Base-by-base conservation (phyloP, 2,329 filamentous ascomycete genomes). In the Stachybotrys elegans region DNA sequence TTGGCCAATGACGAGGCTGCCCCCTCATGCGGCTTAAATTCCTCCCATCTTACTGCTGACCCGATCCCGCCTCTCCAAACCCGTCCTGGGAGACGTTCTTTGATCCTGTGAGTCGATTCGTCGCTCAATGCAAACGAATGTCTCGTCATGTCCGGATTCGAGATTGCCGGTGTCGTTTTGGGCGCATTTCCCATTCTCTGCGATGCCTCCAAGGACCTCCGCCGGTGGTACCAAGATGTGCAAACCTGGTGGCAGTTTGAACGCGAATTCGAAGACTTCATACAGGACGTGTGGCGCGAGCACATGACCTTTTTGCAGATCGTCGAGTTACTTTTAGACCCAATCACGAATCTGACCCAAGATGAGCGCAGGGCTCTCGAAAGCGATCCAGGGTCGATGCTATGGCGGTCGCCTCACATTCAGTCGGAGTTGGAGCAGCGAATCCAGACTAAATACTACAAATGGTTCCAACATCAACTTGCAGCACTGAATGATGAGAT, bases 161-260 rank as follows among this genome's bases (percentile, higher is more conserved):
- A 46, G 35, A 27, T 46, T 39, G 44, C 40, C 16, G 44, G 44
- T 2, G 35, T 46, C 7, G 44, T 46, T 3, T 36, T 46, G 6
- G 44, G 40, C 4, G 44, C 25, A 6, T 40, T 46, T 13, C 44
- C 40, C 1, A n/a, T 46, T 12, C 25, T 46, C 4, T 19, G 19
- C 2, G 35, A 39, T 7, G 20, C 40, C 2, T 19, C 20, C 20
- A 43, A 43, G 40, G 35, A 16, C 9, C 16, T 39, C 16, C 41
- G 35, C 12, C 16, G n/a, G 23, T 8, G 31, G 12, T 41, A 19
- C 21, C 22, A 20, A 5, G 31, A 37, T 14, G 9, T 35, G 4
- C 39, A 42, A 20, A 40, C 20, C 16, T 43, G 45, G 45, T 47
- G 45, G 37, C 45, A 37, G 3, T 47, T 47, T 22, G 42, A 47